phyloP scores from a whole-genome alignment of 495 filamentous ascomycete species.

The Talaromyces ruber region DNA sequence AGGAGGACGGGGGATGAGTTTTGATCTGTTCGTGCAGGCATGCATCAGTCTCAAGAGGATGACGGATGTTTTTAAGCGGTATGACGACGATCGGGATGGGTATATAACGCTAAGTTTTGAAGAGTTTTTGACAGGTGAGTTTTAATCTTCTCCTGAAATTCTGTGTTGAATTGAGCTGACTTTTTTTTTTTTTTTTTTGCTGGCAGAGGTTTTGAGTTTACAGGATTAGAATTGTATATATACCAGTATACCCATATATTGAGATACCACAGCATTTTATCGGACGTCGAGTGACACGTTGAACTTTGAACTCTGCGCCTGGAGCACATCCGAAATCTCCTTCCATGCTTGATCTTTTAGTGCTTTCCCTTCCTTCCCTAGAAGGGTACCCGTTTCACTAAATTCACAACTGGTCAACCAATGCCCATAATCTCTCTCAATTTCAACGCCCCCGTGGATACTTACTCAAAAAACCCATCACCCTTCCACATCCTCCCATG shows the following conservation, averaged over 20 bases:
- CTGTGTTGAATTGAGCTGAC: neutral
- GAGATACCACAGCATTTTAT: conserved; percentile 3
- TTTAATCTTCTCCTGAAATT: neutral
- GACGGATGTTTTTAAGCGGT: conserved; percentile 99
- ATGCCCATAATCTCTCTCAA: neutral
- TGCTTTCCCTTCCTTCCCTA: conserved; percentile 20
- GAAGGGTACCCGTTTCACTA: conserved; percentile 30
- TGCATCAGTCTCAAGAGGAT: conserved; percentile 95
- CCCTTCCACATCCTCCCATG: conserved; percentile 44
- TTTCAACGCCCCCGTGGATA: neutral
- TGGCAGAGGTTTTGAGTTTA: conserved; percentile 31
- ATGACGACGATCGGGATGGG: conserved; percentile 93
- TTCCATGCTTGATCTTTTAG: conserved; percentile 31
- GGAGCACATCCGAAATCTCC: conserved; percentile 28
- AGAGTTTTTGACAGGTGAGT: conserved; percentile 63
- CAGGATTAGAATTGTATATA: conserved; percentile 24
- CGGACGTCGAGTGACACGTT: neutral
- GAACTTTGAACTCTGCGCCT: conserved; percentile 18
- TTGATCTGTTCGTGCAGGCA: conserved; percentile 96
- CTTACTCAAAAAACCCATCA: conserved; percentile 37
- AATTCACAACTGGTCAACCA: neutral
- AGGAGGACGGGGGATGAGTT: conserved; percentile 66
- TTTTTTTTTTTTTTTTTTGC: neutral
- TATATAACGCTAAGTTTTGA: conserved; percentile 80
- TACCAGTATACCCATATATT: neutral